Evolutionary conservation across 2,329 filamentous ascomycete genomes (phyloP).

Genomic region (Zymoseptoria crescenta): DNA sequence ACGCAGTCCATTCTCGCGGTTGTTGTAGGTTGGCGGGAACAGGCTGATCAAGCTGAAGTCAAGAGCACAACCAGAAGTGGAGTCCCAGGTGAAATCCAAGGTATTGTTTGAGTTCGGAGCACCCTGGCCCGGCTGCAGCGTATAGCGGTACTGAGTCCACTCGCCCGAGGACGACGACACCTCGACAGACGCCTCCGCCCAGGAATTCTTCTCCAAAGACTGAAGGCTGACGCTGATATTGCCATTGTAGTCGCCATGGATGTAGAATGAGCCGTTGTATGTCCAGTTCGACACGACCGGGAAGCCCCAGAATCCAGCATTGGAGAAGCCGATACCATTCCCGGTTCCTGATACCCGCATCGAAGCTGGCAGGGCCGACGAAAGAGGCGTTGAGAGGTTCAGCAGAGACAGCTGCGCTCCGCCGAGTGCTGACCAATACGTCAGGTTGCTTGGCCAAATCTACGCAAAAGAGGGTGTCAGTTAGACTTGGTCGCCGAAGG

Average conservation of each 20-base stretch:
- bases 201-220: constrained; percentile 19
- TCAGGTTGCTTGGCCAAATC: constrained; percentile 17
- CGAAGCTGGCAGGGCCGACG: constrained; percentile 45
- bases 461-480: constrained; percentile 36
- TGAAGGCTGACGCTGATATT: constrained; percentile 21
- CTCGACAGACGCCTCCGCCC: constrained; percentile 18
- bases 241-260: constrained; percentile 26
- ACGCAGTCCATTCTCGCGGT: constrained; percentile 44
- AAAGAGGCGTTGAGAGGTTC: constrained; percentile 44
- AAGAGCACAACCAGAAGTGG: constrained; percentile 34
- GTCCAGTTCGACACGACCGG: constrained; percentile 31
- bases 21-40: constrained; percentile 49
- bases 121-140: constrained; percentile 22
- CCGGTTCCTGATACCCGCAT: constrained; percentile 33
- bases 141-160: constrained; percentile 29
- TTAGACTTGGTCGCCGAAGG: no score
- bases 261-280: constrained; percentile 32
- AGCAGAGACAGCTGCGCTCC: constrained; percentile 42
- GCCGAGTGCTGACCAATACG: constrained; percentile 47
- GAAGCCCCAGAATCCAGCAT: constrained; percentile 35
- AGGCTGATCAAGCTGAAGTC: constrained; percentile 48
- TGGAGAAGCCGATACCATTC: constrained; percentile 34
- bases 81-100: constrained; percentile 39
- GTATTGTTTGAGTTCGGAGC: constrained; percentile 45
- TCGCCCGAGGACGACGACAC: constrained; percentile 17